phyloP scores from a whole-genome alignment of 192 early-diverging fungal genomes.

The Umbelopsis sp. region DNA sequence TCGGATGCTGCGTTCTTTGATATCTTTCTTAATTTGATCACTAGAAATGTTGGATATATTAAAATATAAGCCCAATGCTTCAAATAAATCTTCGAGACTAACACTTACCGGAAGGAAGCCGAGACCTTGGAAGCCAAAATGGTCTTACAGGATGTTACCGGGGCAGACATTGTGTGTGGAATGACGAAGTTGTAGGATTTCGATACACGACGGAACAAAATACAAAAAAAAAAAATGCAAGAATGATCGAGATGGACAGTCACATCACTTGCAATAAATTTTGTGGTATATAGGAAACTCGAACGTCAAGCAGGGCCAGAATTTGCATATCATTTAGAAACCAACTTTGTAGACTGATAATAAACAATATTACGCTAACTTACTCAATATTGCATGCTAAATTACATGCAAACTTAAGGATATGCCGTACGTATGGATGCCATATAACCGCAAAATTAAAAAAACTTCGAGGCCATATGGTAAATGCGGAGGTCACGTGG shows the following conservation, averaged over 20 bases:
- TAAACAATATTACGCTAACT: too few relatives aligned
- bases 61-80: conserved; percentile 6
- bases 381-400: too few relatives aligned
- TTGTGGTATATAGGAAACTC: too few relatives aligned
- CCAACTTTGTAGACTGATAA: too few relatives aligned
- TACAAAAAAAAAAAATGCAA: background rate
- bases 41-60: conserved; percentile 25
- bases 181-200: background rate
- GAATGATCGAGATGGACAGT: background rate
- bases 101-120: conserved; percentile 61
- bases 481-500: too few relatives aligned
- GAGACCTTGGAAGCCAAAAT: conserved; percentile 67
- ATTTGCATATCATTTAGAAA: too few relatives aligned
- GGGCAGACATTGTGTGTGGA: conserved; percentile 1
- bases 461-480: too few relatives aligned
- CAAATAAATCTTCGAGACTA: background rate
- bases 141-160: conserved; percentile 49
- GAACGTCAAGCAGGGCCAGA: too few relatives aligned
- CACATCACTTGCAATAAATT: background rate
- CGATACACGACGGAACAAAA: too few relatives aligned
- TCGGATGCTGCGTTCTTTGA: conserved; percentile 59
- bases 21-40: conserved; percentile 61
- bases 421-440: too few relatives aligned
- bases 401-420: too few relatives aligned
- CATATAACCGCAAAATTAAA: too few relatives aligned